These are phyloP conservation scores for Umbelopsis sp. DNA, from an alignment of 192 early-diverging fungal species.

Conservation along the genomic window DNA sequence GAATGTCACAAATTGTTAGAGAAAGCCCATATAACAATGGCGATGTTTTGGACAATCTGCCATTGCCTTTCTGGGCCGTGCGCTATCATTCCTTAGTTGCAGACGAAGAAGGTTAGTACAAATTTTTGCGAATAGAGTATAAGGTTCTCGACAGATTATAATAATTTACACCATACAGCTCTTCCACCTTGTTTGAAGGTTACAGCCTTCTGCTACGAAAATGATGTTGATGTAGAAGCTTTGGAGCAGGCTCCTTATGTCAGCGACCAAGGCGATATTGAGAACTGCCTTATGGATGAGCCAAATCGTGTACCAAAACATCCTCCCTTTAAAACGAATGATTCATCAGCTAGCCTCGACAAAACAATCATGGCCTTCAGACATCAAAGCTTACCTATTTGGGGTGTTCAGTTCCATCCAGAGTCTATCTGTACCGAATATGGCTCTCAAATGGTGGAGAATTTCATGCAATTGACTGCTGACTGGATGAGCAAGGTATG, in stretches of 20 bases:
- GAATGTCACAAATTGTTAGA: conserved; percentile 61
- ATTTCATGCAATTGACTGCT: conserved; percentile 65
- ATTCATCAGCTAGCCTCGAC: not conserved
- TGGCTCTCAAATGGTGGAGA: conserved; percentile 69
- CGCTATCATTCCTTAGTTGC: conserved; percentile 92
- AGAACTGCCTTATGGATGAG: not conserved
- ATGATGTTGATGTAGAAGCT: conserved; percentile 42
- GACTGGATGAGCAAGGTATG: conserved; percentile 43
- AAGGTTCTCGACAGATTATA: not conserved
- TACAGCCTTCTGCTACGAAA: conserved; percentile 63
- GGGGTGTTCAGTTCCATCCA: conserved; percentile 96
- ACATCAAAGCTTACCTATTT: conserved; percentile 71
- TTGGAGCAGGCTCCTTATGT: conserved; percentile 28
- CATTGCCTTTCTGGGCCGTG: conserved; percentile 72
- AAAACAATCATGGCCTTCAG: conserved; percentile 80
- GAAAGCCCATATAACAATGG: conserved; percentile 23
- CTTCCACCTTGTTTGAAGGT: conserved; percentile 60
- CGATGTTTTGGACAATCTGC: conserved; percentile 62
- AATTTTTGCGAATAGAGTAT: not conserved
- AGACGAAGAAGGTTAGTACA: conserved; percentile 48
- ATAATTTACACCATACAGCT: conserved; percentile 38
- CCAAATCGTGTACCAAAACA: conserved; percentile 24
- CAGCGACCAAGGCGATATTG: conserved; percentile 7
- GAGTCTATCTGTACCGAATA: conserved; percentile 90
- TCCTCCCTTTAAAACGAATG: not conserved